A percentile compares a stretch with the other conserved stretches of the same genome.
phyloP scores from a whole-genome alignment of 1,139 yeast genomes.

The Wickerhamomyces sp. region DNA sequence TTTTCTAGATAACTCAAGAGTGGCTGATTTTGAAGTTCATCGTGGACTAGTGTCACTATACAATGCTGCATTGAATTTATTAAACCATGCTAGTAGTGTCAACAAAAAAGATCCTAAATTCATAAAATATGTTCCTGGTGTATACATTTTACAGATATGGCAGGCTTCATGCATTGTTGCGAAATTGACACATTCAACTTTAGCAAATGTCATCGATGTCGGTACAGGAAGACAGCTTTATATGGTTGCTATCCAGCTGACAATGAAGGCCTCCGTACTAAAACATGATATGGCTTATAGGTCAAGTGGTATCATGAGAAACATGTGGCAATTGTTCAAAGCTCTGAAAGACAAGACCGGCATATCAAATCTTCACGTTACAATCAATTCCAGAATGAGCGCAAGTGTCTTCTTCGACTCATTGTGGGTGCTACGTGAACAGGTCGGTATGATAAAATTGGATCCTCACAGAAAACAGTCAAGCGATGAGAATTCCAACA shows the following conservation, averaged over 20 bases:
- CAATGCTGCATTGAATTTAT: slow-evolving; percentile 69
- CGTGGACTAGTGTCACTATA: slow-evolving; percentile 74
- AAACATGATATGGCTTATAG: slow-evolving; percentile 92
- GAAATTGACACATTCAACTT: slow-evolving; percentile 70
- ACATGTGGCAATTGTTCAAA: slow-evolving; percentile 83
- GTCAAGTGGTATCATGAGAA: slow-evolving; percentile 89
- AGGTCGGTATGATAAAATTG: slow-evolving; percentile 77
- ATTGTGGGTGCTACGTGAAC: slow-evolving; percentile 75
- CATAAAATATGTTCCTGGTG: slow-evolving; percentile 78
- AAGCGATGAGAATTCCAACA: slow-evolving; percentile 24
- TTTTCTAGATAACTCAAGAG: slow-evolving; percentile 58
- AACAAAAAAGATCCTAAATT: slow-evolving; percentile 57
- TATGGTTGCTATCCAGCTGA: slow-evolving; percentile 61
- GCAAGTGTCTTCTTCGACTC: slow-evolving; percentile 93
- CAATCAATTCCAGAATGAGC: slow-evolving; percentile 78
- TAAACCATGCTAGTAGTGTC: slow-evolving; percentile 63
- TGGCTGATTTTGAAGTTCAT: slow-evolving; percentile 47
- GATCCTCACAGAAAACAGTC: slow-evolving; percentile 30
- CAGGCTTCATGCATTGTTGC: slow-evolving; percentile 86
- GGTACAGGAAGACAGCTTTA: slow-evolving; percentile 71
- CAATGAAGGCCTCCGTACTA: slow-evolving; percentile 76
- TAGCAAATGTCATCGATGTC: slow-evolving; percentile 61
- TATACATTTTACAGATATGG: slow-evolving; percentile 78
- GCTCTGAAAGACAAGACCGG: slow-evolving; percentile 20
- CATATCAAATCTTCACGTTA: slow-evolving; percentile 39